phyloP scores from a whole-genome alignment of 306 rosid species.

The Begonia peltatifolia region DNA sequence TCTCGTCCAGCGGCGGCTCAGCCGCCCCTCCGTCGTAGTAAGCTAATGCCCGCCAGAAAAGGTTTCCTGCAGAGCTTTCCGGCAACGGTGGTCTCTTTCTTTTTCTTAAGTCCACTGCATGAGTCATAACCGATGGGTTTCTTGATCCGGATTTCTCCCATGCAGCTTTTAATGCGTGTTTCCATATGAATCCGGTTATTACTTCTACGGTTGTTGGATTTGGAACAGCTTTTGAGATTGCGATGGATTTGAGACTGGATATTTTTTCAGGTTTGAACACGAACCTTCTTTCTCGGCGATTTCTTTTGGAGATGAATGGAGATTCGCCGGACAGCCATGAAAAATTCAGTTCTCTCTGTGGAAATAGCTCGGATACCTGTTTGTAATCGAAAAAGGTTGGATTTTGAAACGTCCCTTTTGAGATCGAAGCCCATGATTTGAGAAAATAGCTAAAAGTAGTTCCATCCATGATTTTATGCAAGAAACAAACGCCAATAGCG shows the following conservation, averaged over 20 bases:
- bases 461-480: conserved; percentile 6
- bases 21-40: not conserved
- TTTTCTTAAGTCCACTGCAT: not conserved
- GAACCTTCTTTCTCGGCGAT: not conserved
- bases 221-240: not conserved
- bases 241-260: not conserved
- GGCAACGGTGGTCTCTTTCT: conserved; percentile 4
- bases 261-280: conserved; percentile 7
- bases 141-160: not conserved
- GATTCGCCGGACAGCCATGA: not conserved
- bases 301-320: not conserved
- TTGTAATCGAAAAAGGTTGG: not conserved
- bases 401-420: not conserved
- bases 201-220: conserved; percentile 14
- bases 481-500: not conserved
- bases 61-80: not conserved
- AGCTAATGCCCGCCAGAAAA: not conserved
- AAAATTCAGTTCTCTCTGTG: not conserved
- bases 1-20: not conserved
- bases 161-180: conserved; percentile 8
- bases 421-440: conserved; percentile 1
- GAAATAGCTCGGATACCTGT: not conserved
- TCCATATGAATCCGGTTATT: conserved; percentile 12
- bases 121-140: not conserved
- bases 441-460: not conserved